A percentile compares a stretch with the other conserved stretches of the same genome.
These are phyloP conservation scores for Erodium moschatum DNA, from an alignment of 441 rosid species.

Conservation along the genomic window DNA sequence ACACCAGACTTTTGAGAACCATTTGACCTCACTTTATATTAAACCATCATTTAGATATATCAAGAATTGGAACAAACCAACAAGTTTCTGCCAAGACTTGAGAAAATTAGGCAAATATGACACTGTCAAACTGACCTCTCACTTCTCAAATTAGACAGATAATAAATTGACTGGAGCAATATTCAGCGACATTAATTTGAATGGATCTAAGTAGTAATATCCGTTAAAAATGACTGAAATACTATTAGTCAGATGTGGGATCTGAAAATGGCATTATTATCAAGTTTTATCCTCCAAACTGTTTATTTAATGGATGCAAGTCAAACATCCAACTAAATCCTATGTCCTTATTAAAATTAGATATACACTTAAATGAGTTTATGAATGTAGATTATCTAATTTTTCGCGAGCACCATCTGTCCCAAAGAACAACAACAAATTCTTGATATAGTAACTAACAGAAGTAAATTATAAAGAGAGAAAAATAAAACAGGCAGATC, in stretches of 20 bases:
- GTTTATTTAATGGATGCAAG: neutral
- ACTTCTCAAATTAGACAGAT: neutral
- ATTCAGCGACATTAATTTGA: neutral
- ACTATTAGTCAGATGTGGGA: neutral
- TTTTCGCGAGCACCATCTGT: too few species aligned
- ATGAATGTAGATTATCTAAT: neutral
- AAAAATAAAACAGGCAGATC: too few species aligned
- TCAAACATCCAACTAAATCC: neutral
- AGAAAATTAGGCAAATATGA: neutral
- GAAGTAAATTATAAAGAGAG: neutral
- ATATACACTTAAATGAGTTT: neutral
- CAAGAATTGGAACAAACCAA: neutral
- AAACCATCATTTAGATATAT: neutral
- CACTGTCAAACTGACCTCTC: neutral
- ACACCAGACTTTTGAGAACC: neutral
- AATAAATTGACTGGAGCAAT: neutral
- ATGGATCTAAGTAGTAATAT: neutral
- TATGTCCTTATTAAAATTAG: neutral
- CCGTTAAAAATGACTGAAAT: neutral
- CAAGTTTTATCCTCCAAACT: neutral
- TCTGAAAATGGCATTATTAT: neutral
- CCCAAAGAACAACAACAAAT: too few species aligned
- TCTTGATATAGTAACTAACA: too few species aligned
- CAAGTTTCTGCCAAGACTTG: neutral
- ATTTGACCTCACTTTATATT: neutral